Evolutionary conservation across 805 yeast genomes (phyloP), one percentile per base, ranked within the genome.

Genomic region (Monosporozyma solicola): DNA sequence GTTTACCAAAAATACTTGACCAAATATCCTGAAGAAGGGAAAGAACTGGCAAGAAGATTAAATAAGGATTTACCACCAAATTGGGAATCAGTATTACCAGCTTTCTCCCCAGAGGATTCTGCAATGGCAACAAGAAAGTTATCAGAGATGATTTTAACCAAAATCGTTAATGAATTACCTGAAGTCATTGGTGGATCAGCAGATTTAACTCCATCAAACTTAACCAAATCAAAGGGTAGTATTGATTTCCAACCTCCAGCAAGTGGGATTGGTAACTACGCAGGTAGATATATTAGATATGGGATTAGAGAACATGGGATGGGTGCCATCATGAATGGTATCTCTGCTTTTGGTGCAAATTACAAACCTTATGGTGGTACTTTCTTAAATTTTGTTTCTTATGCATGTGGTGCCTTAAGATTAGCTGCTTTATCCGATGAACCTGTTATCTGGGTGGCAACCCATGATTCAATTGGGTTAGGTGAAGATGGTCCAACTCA

Each of bases 221-320:
- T 89, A 77, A 92, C 98, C 67, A 84, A 95, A 79, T 82, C 94
- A 79, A 70, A 79, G 64, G 83, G 76, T 57, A 88, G 95, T 55
- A 80, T 80, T 60, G 96, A 92, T 73, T 92, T 91, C 91, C 97
- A 94, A 81, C 88, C 94, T 52, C 86, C 88, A 53, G 66, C 81
- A 54, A 74, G 88, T 54, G 82, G 82, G 41, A 74, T 87, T 59
- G 98, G 98, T 73, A 80, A 80, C 68, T 91, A 84, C 78, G 58
- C 81, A 54, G 99, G 99, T 69, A 85, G 97, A 71, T 92, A 92
- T 78, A 79, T 92, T 73, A 85, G 97, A 77, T 92, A 85, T 72
- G 99, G 99, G 83, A 96, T 92, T 59, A 86, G 99, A 75, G 99
- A 92, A 80, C 98, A 94, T 75, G 98, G 88, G 73, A 90, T 92